These are phyloP conservation scores for Penicillium bialowiezense DNA, from an alignment of 495 filamentous ascomycete genomes.

Conservation along the genomic window DNA sequence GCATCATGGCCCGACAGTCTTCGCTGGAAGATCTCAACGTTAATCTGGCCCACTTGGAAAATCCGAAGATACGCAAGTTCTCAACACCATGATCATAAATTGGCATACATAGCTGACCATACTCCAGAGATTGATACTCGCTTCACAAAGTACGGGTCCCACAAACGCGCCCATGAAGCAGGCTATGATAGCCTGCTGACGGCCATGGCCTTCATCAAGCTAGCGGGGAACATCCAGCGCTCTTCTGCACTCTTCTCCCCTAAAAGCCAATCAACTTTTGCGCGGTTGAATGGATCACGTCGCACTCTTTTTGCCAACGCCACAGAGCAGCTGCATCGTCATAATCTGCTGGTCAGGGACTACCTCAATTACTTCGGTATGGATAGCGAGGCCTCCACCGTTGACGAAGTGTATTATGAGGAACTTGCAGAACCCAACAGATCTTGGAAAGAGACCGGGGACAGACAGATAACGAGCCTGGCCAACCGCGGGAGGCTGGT, in stretches of 20 bases:
- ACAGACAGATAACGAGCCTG: conserved; percentile 1
- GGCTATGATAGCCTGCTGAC: conserved; percentile 74
- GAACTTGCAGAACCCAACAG: neutral
- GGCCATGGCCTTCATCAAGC: conserved; percentile 60
- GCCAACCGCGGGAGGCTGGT: conserved; percentile 34
- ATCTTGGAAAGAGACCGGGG: conserved; percentile 3
- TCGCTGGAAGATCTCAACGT: conserved; percentile 51
- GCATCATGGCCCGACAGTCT: conserved; percentile 47
- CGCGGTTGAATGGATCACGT: neutral
- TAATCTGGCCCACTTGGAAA: conserved; percentile 31
- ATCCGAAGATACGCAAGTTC: conserved; percentile 38
- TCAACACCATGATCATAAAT: neutral
- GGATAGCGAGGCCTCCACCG: neutral
- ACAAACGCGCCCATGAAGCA: conserved; percentile 57
- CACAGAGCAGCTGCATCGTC: neutral
- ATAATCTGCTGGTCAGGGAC: neutral
- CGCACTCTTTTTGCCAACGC: neutral
- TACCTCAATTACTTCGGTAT: conserved; percentile 3
- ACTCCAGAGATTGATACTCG: conserved; percentile 28
- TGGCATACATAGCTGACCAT: too few species aligned
- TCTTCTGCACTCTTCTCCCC: neutral
- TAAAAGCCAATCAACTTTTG: neutral
- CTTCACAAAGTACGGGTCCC: conserved; percentile 47
- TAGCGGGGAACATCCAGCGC: conserved; percentile 51
- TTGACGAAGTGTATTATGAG: neutral